Base-by-base conservation (phyloP, 768 basidiomycete species). In the Kwoniella sp. region DNA sequence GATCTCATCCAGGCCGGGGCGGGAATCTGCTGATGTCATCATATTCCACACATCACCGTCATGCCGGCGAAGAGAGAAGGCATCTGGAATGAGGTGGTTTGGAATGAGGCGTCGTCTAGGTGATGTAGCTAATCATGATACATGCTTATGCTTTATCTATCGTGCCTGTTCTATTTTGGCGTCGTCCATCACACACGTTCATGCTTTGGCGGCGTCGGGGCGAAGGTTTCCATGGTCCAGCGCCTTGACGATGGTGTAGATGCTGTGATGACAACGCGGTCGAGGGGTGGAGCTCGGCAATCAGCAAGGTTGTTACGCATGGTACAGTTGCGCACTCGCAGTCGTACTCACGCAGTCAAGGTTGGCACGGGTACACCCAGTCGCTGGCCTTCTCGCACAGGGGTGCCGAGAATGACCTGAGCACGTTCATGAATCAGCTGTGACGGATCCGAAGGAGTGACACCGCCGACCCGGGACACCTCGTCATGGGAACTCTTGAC, bases 191-290 rank as follows among this genome's bases (percentile, higher is more conserved):
- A n/a, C n/a, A n/a, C n/a, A 27, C 10, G 23, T 22, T 22, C 51
- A 65, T 11, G 60, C 57, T 39, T 58, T 58, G 14, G 63, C 63
- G n/a, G 57, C 50, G 17, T 64, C 68, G n/a, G 63, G 56, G 51
- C 67, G 57, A 10, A 53, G 22, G 39, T 70, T 70, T 37, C 59
- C 61, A 49, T 60, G 62, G 46, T 72, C 70, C 19, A 72, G 54
- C 5, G 70, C 70, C 46, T 72, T 72, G 50, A 72, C 52, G 26
- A 72, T 62, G 29, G 58, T 61, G 50, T 72, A 72, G 39, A 72
- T 45, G 4, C 70, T 71, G n/a, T n/a, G 46, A 26, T 22, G 19
- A 31, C 28, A 42, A 33, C 47, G 15, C 9, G 19, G 15, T 25
- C 11, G n/a, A 26, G 34, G 23, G 14, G 39, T 9, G 19, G 15